Evolutionary conservation across 1,139 yeast species (phyloP), one percentile per base, ranked within the genome.

Genomic region (Hyphopichia khmerensis): DNA sequence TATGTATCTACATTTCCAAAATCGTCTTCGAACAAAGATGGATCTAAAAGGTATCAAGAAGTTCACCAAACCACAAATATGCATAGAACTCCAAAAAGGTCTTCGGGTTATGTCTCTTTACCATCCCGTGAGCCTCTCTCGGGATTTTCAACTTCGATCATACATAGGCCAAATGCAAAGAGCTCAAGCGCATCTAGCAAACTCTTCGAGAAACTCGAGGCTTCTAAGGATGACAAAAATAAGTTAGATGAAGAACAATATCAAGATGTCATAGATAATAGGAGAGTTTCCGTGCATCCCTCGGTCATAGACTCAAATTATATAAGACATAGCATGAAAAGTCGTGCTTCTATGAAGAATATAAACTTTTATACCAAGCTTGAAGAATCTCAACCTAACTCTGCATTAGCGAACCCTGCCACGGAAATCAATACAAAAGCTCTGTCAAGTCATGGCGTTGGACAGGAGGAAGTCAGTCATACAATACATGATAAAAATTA

Each of bases 41-140:
- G 5, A 27, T 8, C 11, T 11, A 13, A n/a, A 14, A 11, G n/a
- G 4, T 30, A 16, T 4, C 16, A 14, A 6, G 33, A 30, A 11
- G 16, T 4, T 15, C 33, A 10, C 17, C 18, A 14, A 17, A 9
- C 23, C 6, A 32, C 23, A 16, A 13, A 15, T 32, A 13, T 15
- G 13, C 39, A 33, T 19, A 39, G 17, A 17, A 39, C 41, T 15
- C 41, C 41, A 7, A 39, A 39, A 29, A 10, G 41, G 2, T 27
- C 41, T 8, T 39, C 41, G 4, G 41, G 33, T 8, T 39, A 33
- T 32, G 38, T 39, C n/a, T 21, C 41, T 5, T 18, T 39, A 10
- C 41, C 41, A 4, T 13, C 41, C 11, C 26, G 38, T n/a, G 41
- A 39, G 16, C 41, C 41, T 19, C 17, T 39, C 14, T 38, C 40